Conservation (phyloP, 495 filamentous ascomycete species). For the Aspergillus wentii region DNA sequence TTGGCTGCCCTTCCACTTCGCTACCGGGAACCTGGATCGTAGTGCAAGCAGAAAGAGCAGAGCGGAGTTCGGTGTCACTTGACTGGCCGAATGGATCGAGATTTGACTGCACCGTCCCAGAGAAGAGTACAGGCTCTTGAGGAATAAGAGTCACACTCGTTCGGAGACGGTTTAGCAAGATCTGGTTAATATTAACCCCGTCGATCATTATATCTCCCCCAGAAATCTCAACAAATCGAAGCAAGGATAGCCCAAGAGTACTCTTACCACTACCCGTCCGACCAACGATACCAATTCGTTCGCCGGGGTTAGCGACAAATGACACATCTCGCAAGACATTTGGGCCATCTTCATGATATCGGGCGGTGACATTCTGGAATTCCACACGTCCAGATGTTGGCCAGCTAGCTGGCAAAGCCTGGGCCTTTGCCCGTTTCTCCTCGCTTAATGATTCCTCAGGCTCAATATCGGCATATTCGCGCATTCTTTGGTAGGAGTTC, state of each 20-base stretch:
- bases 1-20: slow-evolving; percentile 5
- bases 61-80: slow-evolving; percentile 39
- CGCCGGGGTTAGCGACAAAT: slow-evolving; percentile 45
- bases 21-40: slow-evolving; percentile 37
- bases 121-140: slow-evolving; percentile 58
- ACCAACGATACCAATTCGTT: slow-evolving; percentile 56
- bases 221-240: slow-evolving; percentile 45
- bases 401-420: slow-evolving; percentile 35
- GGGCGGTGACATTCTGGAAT: slow-evolving; percentile 44
- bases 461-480: slow-evolving; percentile 40
- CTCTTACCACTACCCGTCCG: slow-evolving; percentile 62
- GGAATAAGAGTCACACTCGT: slow-evolving; percentile 55
- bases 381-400: slow-evolving; percentile 42
- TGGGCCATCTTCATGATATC: slow-evolving; percentile 41
- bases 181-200: slow-evolving; percentile 39
- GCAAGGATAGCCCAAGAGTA: slow-evolving; percentile 52
- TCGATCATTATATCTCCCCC: slow-evolving; percentile 50
- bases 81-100: slow-evolving; percentile 47
- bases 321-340: slow-evolving; percentile 48
- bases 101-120: slow-evolving; percentile 50
- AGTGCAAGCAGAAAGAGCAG: slow-evolving; percentile 38
- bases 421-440: slow-evolving; percentile 22
- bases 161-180: slow-evolving; percentile 51
- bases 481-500: slow-evolving; percentile 44
- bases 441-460: slow-evolving; percentile 37